Evolutionary conservation across 768 basidiomycete species (phyloP), one percentile per base, ranked within the genome.

Genomic region (Termitomyces sp.): DNA sequence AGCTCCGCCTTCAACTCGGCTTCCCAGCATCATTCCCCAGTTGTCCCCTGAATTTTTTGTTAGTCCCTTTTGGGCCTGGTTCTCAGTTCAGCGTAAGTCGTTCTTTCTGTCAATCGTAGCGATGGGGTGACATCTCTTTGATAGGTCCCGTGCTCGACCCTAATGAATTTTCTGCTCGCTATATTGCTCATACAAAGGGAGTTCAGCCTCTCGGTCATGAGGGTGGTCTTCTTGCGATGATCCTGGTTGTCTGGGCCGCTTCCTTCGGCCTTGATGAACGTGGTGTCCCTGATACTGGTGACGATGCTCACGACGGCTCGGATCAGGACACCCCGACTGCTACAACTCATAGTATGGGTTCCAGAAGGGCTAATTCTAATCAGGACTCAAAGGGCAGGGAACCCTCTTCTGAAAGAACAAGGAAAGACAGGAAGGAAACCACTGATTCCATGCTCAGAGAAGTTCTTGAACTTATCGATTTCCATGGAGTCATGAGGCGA

Each of bases 101-200:
- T 57, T 49, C 41, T 13, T 45, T 52, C 22, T 45, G 24, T 28
- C 24, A 16, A 26, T 51, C 22, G 12, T 41, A 5, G 12, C 42
- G 16, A 22, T 47, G 15, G n/a, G 20, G 36, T 9, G 42, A 56
- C 18, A 12, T 24, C 15, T 56, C 18, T 26, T 36, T 55, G 39
- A 37, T 69, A 97, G 94, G 92, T 46, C 94, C 94, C 9, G 80
- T 96, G 56, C 77, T 96, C 49, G 93, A 96, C 63, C 81, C 90
- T 5, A 75, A 75, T 39, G 92, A 95, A 66, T 95, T 94, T 64
- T 75, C 82, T 26, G 75, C 82, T n/a, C 81, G 92, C 48, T 94
- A 84, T 66, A 70, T 79, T 16, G 83, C 85, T 34, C 89, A 87
- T 65, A 69, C 70, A 56, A 83, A 88, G 58, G 87, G 87, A 0